A percentile compares a stretch with the other conserved stretches of the same genome.
phyloP scores from a whole-genome alignment of 345 rosid genomes.

The Cardamine chenopodiifolia region DNA sequence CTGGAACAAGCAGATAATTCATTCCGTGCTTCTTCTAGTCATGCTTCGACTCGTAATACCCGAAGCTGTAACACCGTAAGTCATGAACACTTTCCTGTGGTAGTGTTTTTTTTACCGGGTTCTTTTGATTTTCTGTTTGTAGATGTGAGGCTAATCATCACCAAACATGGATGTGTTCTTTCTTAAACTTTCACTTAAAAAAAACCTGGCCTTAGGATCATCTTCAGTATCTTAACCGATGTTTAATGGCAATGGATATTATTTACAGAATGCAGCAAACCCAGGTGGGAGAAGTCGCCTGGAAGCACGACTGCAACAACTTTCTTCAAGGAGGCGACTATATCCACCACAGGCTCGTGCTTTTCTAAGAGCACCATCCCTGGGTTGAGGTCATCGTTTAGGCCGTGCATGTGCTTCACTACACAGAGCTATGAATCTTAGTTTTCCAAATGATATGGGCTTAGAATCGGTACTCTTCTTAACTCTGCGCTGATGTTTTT shows the following conservation, averaged over 20 bases:
- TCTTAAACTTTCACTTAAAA: slow-evolving; percentile 3
- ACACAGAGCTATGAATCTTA: slow-evolving; percentile 54
- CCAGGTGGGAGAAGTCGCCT: slow-evolving; percentile 48
- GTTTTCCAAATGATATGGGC: slow-evolving; percentile 70
- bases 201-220: slow-evolving; percentile 18
- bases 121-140: background rate
- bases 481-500: background rate
- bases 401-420: slow-evolving; percentile 44
- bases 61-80: slow-evolving; percentile 51
- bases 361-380: slow-evolving; percentile 48
- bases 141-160: slow-evolving; percentile 7
- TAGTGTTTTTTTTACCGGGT: background rate
- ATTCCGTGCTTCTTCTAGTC: slow-evolving; percentile 43
- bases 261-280: slow-evolving; percentile 38
- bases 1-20: slow-evolving; percentile 67
- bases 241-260: slow-evolving; percentile 14
- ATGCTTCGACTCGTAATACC: slow-evolving; percentile 32
- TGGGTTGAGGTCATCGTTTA: slow-evolving; percentile 52
- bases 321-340: slow-evolving; percentile 57
- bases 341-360: slow-evolving; percentile 47
- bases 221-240: background rate
- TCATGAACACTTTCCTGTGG: slow-evolving; percentile 4
- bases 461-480: slow-evolving; percentile 63
- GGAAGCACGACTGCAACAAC: slow-evolving; percentile 44
- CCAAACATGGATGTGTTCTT: slow-evolving; percentile 1